Percentiles rank a stretch among this genome's conserved stretches.
Evolutionary conservation across 2,329 filamentous ascomycete species (phyloP).

Genomic region (Aspergillus fructus): DNA sequence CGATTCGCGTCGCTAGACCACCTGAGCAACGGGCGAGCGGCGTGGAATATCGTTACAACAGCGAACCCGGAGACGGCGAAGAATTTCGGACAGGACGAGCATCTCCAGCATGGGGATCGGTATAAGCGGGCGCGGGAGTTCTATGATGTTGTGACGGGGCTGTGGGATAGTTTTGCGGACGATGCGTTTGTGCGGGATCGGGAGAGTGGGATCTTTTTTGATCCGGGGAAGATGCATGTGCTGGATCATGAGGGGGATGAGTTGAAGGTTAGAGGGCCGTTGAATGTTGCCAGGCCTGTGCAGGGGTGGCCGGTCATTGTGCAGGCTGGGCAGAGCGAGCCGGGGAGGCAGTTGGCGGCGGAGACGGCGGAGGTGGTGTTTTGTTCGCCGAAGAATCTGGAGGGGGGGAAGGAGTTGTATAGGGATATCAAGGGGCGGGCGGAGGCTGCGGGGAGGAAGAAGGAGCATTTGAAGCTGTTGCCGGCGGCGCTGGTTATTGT

Average conservation of each 20-base stretch:
- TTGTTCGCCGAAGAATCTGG: conserved; percentile 50
- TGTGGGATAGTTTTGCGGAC: conserved; percentile 58
- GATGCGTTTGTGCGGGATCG: conserved; percentile 54
- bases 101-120: conserved; percentile 50
- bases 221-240: conserved; percentile 54
- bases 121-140: conserved; percentile 55
- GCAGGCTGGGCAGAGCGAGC: conserved; percentile 55
- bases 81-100: conserved; percentile 54
- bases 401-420: conserved; percentile 50
- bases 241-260: conserved; percentile 53
- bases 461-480: conserved; percentile 51
- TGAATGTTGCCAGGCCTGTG: conserved; percentile 54
- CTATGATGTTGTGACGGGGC: conserved; percentile 53
- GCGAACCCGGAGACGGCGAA: conserved; percentile 53
- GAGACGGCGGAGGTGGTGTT: conserved; percentile 57
- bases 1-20: conserved; percentile 55
- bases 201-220: conserved; percentile 50
- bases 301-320: conserved; percentile 59
- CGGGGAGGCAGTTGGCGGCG: conserved; percentile 51
- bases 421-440: conserved; percentile 53
- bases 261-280: conserved; percentile 48
- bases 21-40: conserved; percentile 50
- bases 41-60: conserved; percentile 57
- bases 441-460: conserved; percentile 46
- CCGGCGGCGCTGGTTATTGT: conserved; percentile 53